phyloP scores from a whole-genome alignment of 2,329 filamentous ascomycete species.

The Didymella exigua region DNA sequence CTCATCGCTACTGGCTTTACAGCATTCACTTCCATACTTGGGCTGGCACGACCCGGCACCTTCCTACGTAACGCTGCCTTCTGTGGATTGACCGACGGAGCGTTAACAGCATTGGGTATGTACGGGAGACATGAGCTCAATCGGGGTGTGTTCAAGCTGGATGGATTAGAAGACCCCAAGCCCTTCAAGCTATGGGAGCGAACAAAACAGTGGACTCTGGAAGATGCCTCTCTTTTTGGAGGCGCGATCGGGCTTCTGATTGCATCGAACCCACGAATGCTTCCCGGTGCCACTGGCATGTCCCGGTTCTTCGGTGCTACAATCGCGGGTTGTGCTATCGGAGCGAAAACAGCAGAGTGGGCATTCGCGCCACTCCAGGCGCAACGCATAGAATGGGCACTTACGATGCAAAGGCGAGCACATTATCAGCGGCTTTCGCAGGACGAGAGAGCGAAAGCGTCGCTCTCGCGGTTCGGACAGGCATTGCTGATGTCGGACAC shows the following conservation, averaged over 20 bases:
- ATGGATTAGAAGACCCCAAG: constrained; percentile 20
- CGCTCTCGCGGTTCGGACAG: constrained; percentile 21
- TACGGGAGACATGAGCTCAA: constrained; percentile 27
- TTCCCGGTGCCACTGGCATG: constrained; percentile 26
- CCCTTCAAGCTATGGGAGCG: constrained; percentile 29
- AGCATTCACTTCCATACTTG: constrained; percentile 20
- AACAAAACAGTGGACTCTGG: constrained; percentile 23
- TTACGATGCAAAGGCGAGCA: not conserved
- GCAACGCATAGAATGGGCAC: constrained; percentile 2
- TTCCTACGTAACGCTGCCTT: constrained; percentile 23
- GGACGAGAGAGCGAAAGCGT: constrained; percentile 17
- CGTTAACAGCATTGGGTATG: constrained; percentile 8
- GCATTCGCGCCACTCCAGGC: constrained; percentile 7
- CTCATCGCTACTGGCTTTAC: constrained; percentile 18
- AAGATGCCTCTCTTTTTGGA: constrained; percentile 24
- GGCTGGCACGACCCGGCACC: constrained; percentile 23
- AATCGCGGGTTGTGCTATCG: constrained; percentile 23
- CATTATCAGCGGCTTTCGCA: constrained; percentile 16
- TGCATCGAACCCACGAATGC: constrained; percentile 22
- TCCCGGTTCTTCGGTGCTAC: constrained; percentile 25
- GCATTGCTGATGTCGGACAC: constrained; percentile 16
- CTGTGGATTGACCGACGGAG: constrained; percentile 17
- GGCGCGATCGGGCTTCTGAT: constrained; percentile 21
- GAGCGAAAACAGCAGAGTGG: constrained; percentile 7
- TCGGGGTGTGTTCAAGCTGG: constrained; percentile 25